Conservation (phyloP, 768 basidiomycete species). For the Collybia sordida region DNA sequence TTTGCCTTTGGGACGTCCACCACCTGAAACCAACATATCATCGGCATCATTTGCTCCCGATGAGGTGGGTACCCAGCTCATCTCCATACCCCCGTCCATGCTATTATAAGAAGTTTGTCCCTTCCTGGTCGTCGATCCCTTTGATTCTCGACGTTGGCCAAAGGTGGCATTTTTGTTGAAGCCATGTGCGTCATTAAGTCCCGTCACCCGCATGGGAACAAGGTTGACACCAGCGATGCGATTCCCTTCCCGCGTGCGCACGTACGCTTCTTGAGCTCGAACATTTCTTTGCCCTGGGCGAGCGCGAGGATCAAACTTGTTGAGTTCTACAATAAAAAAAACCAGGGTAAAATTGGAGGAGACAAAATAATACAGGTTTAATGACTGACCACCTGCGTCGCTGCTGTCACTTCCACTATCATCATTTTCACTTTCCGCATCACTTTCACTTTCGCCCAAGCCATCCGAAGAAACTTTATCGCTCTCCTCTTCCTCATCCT, state of each 20-base stretch:
- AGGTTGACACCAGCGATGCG: constrained; percentile 57
- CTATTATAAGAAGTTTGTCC: constrained; percentile 19
- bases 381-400: constrained; percentile 51
- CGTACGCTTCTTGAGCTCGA: constrained; percentile 45
- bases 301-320: constrained; percentile 48
- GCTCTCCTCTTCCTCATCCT: constrained; percentile 88
- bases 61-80: constrained; percentile 75
- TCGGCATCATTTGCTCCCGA: constrained; percentile 35
- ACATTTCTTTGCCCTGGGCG: constrained; percentile 48
- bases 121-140: constrained; percentile 15
- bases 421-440: constrained; percentile 36
- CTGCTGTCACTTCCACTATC: constrained; percentile 48
- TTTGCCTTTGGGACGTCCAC: constrained; percentile 21
- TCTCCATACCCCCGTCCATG: constrained; percentile 74
- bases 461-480: constrained; percentile 65
- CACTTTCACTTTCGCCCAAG: constrained; percentile 45
- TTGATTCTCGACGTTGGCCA: constrained; percentile 60
- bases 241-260: constrained; percentile 39
- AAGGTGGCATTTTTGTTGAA: constrained; percentile 60
- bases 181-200: constrained; percentile 19
- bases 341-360: constrained; percentile 1
- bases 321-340: constrained; percentile 38
- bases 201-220: constrained; percentile 59
- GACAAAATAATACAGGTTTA: constrained; percentile 3
- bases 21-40: constrained; percentile 22